phyloP scores from a whole-genome alignment of 495 filamentous ascomycete genomes.

The Neurospora terricola region DNA sequence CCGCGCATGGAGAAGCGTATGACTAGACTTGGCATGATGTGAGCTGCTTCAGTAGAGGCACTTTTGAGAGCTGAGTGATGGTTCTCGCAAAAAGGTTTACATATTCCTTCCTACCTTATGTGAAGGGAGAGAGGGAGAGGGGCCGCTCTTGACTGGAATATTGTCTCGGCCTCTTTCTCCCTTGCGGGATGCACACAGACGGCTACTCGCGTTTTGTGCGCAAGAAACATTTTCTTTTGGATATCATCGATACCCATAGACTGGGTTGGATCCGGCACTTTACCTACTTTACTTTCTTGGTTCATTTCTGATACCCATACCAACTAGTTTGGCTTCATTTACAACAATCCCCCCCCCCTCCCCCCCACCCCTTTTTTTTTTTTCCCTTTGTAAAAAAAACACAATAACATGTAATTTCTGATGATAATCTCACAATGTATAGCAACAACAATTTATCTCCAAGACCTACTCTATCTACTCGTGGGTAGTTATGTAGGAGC shows the following conservation, averaged over 20 bases:
- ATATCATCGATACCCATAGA: not conserved
- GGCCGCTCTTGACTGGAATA: not conserved
- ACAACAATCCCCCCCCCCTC: slow-evolving; percentile 8
- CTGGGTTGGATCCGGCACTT: not conserved
- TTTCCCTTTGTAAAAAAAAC: not conserved
- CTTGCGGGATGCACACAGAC: not conserved
- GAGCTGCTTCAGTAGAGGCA: slow-evolving; percentile 1
- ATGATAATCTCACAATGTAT: not conserved
- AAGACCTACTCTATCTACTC: not conserved
- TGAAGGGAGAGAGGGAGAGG: not conserved
- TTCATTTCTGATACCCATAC: not conserved
- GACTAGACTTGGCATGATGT: slow-evolving; percentile 85
- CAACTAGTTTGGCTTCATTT: slow-evolving; percentile 6
- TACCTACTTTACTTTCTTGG: not conserved
- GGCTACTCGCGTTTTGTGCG: not conserved
- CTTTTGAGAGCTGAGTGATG: not conserved
- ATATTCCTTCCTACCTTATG: not conserved
- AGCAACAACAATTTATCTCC: not conserved
- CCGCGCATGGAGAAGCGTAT: slow-evolving; percentile 63
- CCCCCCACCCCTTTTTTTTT: too few species aligned
- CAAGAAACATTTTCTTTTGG: not conserved
- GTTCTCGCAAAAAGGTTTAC: not conserved
- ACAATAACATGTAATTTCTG: not conserved
- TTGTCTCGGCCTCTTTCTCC: not conserved
- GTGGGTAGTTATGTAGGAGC: not conserved